A percentile compares a stretch with the other conserved stretches of the same genome.
Conservation (phyloP, 2,329 filamentous ascomycete species). For the Aspergillus novoparasiticus region DNA sequence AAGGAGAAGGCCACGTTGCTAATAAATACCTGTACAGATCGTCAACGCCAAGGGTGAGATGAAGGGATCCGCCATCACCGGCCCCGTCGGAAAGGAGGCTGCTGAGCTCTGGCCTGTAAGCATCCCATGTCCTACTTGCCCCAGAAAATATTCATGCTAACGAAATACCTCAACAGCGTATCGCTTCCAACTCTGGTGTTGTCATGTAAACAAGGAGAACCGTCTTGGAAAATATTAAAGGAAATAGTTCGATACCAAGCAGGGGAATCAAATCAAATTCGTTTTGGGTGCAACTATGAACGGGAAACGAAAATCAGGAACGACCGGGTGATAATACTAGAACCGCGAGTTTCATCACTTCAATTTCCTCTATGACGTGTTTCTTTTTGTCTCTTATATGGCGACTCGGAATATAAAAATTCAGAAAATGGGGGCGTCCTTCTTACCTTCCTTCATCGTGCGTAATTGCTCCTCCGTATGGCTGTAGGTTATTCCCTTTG, state of each 20-base stretch:
- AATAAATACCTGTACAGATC: slow-evolving; percentile 61
- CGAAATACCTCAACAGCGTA: slow-evolving; percentile 67
- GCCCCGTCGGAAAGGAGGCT: slow-evolving; percentile 98
- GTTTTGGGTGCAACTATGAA: slow-evolving; percentile 12
- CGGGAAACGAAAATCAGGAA: slow-evolving; percentile 10
- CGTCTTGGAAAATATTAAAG: slow-evolving; percentile 12
- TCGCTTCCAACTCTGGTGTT: slow-evolving; percentile 99
- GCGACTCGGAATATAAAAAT: slow-evolving; percentile 18
- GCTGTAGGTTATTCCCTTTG: background rate
- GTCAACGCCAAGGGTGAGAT: slow-evolving; percentile 99
- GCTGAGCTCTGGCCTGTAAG: slow-evolving; percentile 98
- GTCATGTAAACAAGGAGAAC: slow-evolving; percentile 78
- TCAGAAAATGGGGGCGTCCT: slow-evolving; percentile 4
- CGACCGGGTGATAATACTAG: slow-evolving; percentile 8
- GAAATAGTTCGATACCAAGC: slow-evolving; percentile 18
- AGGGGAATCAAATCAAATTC: slow-evolving; percentile 12
- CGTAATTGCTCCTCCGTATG: background rate
- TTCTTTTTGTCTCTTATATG: slow-evolving; percentile 16
- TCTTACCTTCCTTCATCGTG: background rate
- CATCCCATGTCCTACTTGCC: background rate
- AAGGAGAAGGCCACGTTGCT: background rate
- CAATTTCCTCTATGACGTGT: slow-evolving; percentile 14
- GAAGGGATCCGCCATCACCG: slow-evolving; percentile 99
- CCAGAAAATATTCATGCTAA: slow-evolving; percentile 34
- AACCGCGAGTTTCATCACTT: slow-evolving; percentile 8